Evolutionary conservation across 768 basidiomycete genomes (phyloP).

Genomic region (Pulveroboletus sp.): DNA sequence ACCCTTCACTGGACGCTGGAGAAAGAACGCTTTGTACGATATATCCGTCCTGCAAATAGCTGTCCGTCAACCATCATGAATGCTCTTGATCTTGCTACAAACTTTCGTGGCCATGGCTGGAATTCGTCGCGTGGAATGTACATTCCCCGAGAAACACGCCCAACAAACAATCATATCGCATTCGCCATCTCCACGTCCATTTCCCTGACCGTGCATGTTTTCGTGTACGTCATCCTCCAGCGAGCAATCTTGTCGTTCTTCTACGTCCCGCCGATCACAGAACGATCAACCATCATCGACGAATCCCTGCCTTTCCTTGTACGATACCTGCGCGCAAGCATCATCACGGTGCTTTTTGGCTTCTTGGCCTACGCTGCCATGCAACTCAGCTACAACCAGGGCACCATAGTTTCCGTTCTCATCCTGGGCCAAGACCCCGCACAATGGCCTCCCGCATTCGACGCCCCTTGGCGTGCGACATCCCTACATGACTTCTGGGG

Average conservation of each 20-base stretch:
- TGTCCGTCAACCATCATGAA: background rate
- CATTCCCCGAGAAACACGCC: conserved; percentile 38
- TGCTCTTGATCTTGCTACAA: background rate
- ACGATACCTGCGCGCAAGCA: conserved; percentile 37
- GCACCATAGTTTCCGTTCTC: conserved; percentile 21
- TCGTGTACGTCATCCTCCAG: conserved; percentile 46
- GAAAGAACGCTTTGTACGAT: background rate
- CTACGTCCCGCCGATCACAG: conserved; percentile 17
- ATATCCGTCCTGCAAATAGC: background rate
- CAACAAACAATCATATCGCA: conserved; percentile 28
- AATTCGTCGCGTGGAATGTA: conserved; percentile 42
- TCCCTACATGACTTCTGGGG: conserved; percentile 39
- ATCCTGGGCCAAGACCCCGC: conserved; percentile 29
- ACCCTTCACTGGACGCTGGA: background rate
- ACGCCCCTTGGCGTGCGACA: conserved; percentile 34
- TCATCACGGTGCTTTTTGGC: conserved; percentile 43
- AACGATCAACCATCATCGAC: conserved; percentile 25
- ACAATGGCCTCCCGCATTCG: conserved; percentile 34
- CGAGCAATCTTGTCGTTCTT: conserved; percentile 44
- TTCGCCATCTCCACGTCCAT: conserved; percentile 37
- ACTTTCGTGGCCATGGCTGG: conserved; percentile 58
- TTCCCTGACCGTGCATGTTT: conserved; percentile 32
- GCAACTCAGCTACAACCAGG: conserved; percentile 31
- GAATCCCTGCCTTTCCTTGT: conserved; percentile 3
- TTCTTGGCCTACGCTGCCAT: conserved; percentile 45